phyloP scores from a whole-genome alignment of 768 basidiomycete genomes.

The Pleurotus platypus region DNA sequence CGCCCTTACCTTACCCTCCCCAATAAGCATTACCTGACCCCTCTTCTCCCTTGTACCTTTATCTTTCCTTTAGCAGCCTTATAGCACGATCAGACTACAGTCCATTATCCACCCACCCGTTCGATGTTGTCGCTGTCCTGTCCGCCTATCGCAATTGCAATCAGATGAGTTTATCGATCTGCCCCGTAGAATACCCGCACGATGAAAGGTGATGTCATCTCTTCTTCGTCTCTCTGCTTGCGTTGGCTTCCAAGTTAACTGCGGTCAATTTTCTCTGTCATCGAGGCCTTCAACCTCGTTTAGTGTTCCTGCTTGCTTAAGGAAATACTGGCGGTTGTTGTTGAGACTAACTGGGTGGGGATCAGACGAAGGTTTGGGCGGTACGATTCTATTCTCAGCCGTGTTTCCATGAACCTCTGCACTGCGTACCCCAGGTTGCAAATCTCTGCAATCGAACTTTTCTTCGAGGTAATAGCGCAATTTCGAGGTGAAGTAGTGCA shows the following conservation, averaged over 20 bases:
- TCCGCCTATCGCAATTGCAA: constrained; percentile 8
- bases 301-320: no score
- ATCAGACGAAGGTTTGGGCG: no score
- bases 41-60: constrained; percentile 2
- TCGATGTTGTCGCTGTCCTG: constrained; percentile 5
- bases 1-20: constrained; percentile 5
- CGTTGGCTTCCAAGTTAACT: not conserved
- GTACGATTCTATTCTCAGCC: no score
- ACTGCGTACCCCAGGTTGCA: no score
- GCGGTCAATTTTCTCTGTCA: constrained; percentile 5
- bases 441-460: no score
- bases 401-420: no score
- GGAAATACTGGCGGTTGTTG: no score
- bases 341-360: no score
- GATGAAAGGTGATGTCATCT: constrained; percentile 6
- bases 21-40: not conserved
- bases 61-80: not conserved
- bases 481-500: no score
- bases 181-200: not conserved
- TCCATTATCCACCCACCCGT: constrained; percentile 4
- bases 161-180: constrained; percentile 8
- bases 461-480: no score
- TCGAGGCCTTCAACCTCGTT: not conserved
- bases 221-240: not conserved
- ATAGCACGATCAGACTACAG: constrained; percentile 1